Evolutionary conservation across 2,329 filamentous ascomycete genomes (phyloP), one percentile per base, ranked within the genome.

Genomic region (Xylaria sp.): DNA sequence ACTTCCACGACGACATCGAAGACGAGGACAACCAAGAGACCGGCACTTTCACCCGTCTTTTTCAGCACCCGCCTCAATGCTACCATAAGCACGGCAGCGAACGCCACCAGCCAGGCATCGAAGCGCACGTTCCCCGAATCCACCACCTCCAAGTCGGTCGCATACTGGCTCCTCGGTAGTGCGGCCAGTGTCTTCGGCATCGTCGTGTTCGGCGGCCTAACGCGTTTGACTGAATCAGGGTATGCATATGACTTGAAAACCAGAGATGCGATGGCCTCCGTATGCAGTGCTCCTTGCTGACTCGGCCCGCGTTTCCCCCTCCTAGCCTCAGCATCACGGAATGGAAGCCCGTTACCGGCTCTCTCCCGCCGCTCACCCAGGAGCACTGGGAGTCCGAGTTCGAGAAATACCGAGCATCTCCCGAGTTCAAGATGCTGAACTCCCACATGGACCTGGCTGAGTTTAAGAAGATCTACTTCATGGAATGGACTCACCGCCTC

Each of bases 401-500:
- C 82, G 85, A 90, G 65, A 96, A 97, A 81, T 99, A 99, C 85
- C 91, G 92, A 73, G 89, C 92, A 51, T 97, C 94, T 23, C 96
- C 96, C 70, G 96, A 99, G 81, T 99, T 95, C 83, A 89, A 92
- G 77, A 88, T 94, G 70, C 87, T 99, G 74, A 99, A 99, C 83
- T 92, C 94, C 38, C 89, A 93, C 79, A 99, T 99, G 96, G 91
- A 88, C 38, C 85, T 99, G 65, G 87, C 90, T 67, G 96, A 99
- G 79, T 99, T 98, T 84, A 97, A 98, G 82, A 92, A 96, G 79
- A 99, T 99, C 74, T 99, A 98, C 87, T 99, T 92, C 81, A 98
- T 98, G 96, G 96, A 99, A 85, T 99, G 96, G 96, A 90, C 91
- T 51, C 96, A 99, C 81, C 89, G 96, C 36, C 86, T 97, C 64